phyloP scores from a whole-genome alignment of 192 early-diverging fungal genomes.

The Coemansia sp. region DNA sequence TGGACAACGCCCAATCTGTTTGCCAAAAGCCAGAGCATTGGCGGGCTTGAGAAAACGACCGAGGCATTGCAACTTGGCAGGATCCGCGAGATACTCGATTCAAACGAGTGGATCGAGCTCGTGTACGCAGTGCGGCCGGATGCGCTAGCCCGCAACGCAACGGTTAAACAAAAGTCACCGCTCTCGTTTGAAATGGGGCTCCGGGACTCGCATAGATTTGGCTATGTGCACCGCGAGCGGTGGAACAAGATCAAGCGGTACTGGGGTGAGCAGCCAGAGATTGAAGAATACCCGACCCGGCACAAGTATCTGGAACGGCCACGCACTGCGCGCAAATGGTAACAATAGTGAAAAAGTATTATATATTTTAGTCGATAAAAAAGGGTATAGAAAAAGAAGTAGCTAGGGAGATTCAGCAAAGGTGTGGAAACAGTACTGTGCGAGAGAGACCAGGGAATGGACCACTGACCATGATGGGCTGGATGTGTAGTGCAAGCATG shows the following conservation, averaged over 20 bases:
- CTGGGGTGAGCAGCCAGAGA: slow-evolving; percentile 36
- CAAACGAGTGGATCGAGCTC: slow-evolving; percentile 29
- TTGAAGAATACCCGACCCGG: slow-evolving; percentile 26
- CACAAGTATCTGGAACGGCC: slow-evolving; percentile 10
- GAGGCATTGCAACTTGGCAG: slow-evolving; percentile 26
- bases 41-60: slow-evolving; percentile 6
- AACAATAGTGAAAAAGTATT: neutral
- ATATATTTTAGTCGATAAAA: slow-evolving; percentile 4
- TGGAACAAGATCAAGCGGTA: slow-evolving; percentile 43
- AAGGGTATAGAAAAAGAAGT: neutral
- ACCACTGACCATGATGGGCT: slow-evolving; percentile 40
- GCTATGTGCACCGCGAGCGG: slow-evolving; percentile 34
- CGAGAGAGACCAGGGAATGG: slow-evolving; percentile 40
- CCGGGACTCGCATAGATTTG: slow-evolving; percentile 36
- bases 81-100: slow-evolving; percentile 12
- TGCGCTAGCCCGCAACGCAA: slow-evolving; percentile 15
- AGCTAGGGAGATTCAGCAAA: slow-evolving; percentile 18
- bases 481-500: slow-evolving; percentile 32
- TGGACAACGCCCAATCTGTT: slow-evolving; percentile 47
- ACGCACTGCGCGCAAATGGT: slow-evolving; percentile 14
- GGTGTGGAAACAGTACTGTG: slow-evolving; percentile 31
- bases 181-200: slow-evolving; percentile 42
- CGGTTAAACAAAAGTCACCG: slow-evolving; percentile 27
- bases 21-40: slow-evolving; percentile 43
- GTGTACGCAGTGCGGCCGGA: slow-evolving; percentile 39